Base-by-base conservation (phyloP, 495 filamentous ascomycete genomes). In the Lasiosphaeria miniovina region DNA sequence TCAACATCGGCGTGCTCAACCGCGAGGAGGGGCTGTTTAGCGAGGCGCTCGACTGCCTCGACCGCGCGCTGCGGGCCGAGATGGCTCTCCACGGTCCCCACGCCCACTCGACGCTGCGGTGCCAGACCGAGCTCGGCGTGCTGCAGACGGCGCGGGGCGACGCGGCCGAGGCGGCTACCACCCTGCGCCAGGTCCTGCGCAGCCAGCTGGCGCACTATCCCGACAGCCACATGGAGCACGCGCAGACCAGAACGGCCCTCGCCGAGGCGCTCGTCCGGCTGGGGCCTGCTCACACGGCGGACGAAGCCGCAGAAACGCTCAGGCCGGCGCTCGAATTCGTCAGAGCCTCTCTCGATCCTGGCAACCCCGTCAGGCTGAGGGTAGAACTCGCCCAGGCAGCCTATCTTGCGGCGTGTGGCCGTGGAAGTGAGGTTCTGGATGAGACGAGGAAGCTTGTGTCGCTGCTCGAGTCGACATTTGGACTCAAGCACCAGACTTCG, bases 1-100 rank as follows among this genome's bases (percentile, higher is more conserved):
- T 35, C 15, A 61, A 61, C 49, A 43, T 61, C 10, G 59, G 33
- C 12, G 45, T 45, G 15, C 48, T 61, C 34, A 45, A 56, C 36
- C 33, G 32, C 5, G 53, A 61, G 31, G 41, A 61, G 31, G 59
- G 52, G 3, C 33, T 12, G 43, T 52, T 31, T 0, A 35, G 14
- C 33, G 59, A 61, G 14, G 59, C 59, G 1, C 36, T 24, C 4
- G 46, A 50, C 33, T 24, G 24, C 6, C 34, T 58, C 32, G 46
- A 17, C 3, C 45, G 46, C 3, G 31, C 33, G 6, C 4, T 49
- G 32, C 11, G 33, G 12, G 43, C 55, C 8, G 41, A 58, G 17
- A 17, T 4, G 14, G 14, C 9, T 1, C 46, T 58, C 4, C 36
- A 49, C 15, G 55, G 53, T 6, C 3, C 53, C 14, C 5, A 45